phyloP scores from a whole-genome alignment of 768 basidiomycete species.

The Tulasnella sp. region DNA sequence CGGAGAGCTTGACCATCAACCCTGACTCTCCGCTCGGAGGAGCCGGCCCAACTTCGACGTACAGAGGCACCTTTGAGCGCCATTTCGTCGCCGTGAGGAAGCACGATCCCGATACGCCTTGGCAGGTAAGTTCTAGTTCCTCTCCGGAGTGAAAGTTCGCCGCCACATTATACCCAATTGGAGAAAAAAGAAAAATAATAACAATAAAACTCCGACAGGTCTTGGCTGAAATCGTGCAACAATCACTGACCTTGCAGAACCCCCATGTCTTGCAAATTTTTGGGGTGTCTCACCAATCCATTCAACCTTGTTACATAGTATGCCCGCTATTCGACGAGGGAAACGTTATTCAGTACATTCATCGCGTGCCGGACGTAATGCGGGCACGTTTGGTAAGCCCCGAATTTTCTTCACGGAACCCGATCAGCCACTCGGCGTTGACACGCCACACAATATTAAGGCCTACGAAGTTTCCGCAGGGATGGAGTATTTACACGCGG shows the following conservation, averaged over 20 bases:
- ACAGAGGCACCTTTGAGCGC: slow-evolving; percentile 7
- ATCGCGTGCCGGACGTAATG: background rate
- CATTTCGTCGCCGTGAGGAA: slow-evolving; percentile 9
- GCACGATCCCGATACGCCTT: background rate
- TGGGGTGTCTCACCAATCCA: slow-evolving; percentile 8
- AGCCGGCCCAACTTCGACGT: background rate
- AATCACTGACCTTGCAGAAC: background rate
- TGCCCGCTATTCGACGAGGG: slow-evolving; percentile 12
- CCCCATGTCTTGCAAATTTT: slow-evolving; percentile 16
- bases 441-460: background rate
- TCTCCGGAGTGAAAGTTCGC: too few species aligned
- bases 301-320: slow-evolving; percentile 11
- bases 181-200: too few species aligned
- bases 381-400: background rate
- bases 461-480: slow-evolving; percentile 6
- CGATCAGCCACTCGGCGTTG: background rate
- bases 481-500: slow-evolving; percentile 17
- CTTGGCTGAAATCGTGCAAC: background rate
- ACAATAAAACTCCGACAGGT: background rate
- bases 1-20: background rate
- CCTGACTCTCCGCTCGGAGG: background rate
- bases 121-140: background rate
- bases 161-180: background rate
- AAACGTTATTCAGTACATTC: slow-evolving; percentile 8
- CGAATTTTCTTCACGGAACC: background rate